phyloP scores from a whole-genome alignment of 108 stramenopile species.

The Pseudonitzschia multiseries region DNA sequence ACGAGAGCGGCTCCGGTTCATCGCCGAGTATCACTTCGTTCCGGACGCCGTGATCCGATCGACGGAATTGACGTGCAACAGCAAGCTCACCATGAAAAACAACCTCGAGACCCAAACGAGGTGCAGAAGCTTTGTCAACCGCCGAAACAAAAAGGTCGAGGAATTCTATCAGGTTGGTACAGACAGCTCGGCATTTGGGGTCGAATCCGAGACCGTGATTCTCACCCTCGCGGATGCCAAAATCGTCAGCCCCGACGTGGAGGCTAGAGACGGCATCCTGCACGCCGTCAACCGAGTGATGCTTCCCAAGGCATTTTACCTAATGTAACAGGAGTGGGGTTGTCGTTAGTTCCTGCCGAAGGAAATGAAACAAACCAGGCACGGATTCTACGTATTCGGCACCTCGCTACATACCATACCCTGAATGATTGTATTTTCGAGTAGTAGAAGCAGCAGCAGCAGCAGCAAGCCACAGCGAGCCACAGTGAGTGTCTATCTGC shows the following conservation, averaged over 20 bases:
- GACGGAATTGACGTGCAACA: not conserved
- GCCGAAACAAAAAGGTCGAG: not conserved
- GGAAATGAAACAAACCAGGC: too few relatives aligned
- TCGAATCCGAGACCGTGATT: not conserved
- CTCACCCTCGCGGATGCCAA: not conserved
- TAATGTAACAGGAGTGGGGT: too few relatives aligned
- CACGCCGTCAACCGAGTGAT: conserved; percentile 1
- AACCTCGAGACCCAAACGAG: not conserved
- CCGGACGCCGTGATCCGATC: not conserved
- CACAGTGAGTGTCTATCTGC: too few relatives aligned
- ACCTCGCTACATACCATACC: too few relatives aligned
- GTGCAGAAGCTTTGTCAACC: not conserved
- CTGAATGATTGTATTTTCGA: too few relatives aligned
- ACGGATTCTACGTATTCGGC: too few relatives aligned
- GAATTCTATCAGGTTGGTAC: not conserved
- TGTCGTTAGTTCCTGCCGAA: too few relatives aligned
- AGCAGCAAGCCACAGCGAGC: too few relatives aligned
- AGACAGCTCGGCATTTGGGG: not conserved
- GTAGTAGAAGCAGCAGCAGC: too few relatives aligned
- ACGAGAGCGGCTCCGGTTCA: not conserved
- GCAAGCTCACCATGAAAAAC: not conserved
- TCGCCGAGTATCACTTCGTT: not conserved
- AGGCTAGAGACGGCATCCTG: not conserved
- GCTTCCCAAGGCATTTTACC: not conserved
- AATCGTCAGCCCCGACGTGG: not conserved